These are phyloP conservation scores for Austroboletus rostrupii DNA, from an alignment of 1,284 basidiomycete genomes.

Conservation along the genomic window DNA sequence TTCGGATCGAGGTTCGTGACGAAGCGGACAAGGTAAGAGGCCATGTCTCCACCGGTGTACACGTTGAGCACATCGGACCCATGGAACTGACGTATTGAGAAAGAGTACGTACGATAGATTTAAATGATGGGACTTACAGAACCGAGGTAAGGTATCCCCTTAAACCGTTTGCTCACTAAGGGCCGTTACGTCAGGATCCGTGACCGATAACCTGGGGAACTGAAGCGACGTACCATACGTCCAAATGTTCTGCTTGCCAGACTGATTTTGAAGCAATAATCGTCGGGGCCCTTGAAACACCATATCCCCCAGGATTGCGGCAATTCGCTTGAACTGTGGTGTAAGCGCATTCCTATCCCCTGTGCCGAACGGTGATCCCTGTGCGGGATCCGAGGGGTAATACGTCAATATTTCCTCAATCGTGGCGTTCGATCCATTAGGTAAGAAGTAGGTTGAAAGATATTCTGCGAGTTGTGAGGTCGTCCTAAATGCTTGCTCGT, in stretches of 20 bases:
- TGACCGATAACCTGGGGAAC: no score
- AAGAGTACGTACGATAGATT: background rate
- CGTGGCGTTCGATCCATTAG: slow-evolving; percentile 25
- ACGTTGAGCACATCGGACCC: slow-evolving; percentile 37
- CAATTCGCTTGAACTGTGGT: slow-evolving; percentile 51
- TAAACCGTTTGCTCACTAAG: background rate
- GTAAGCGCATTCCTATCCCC: slow-evolving; percentile 41
- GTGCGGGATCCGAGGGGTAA: slow-evolving; percentile 42
- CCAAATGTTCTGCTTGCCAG: slow-evolving; percentile 45
- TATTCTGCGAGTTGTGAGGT: slow-evolving; percentile 36
- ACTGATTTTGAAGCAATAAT: slow-evolving; percentile 42
- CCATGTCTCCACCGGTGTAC: slow-evolving; percentile 37
- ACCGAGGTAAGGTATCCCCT: background rate
- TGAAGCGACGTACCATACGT: slow-evolving; percentile 37
- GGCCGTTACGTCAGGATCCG: background rate
- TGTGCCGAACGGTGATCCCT: slow-evolving; percentile 53
- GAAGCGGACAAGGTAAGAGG: slow-evolving; percentile 42
- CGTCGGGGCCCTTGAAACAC: slow-evolving; percentile 55
- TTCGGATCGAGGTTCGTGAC: slow-evolving; percentile 46
- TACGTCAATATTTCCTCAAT: slow-evolving; percentile 32
- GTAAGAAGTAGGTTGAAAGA: slow-evolving; percentile 33
- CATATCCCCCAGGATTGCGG: slow-evolving; percentile 48
- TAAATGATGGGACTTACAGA: background rate
- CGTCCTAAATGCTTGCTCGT: slow-evolving; percentile 26
- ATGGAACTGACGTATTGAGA: slow-evolving; percentile 27